Base-by-base conservation (phyloP, 148 eudicot species). In the Agrostemma githago region DNA sequence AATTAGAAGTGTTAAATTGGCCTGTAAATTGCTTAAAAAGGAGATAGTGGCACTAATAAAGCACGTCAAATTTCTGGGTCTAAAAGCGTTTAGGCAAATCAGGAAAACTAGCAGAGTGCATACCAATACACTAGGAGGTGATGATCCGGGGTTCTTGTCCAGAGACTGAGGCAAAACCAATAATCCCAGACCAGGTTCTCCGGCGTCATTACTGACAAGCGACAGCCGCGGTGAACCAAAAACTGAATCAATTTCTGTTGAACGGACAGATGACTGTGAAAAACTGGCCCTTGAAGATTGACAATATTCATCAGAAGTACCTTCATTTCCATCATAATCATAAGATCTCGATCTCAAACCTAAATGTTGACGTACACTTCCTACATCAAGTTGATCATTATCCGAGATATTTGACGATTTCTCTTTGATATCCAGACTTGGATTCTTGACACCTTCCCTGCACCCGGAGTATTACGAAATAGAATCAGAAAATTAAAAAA, bases 51-150 rank as follows among this genome's bases (percentile, higher is more conserved):
- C 39, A 14, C 7, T 60, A 60, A 60, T 60, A 63, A n/a, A 63
- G 42, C 5, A 65, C 5, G 37, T 62, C 19, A 12, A 34, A 34
- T 15, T 51, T 34, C 10, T 51, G 20, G 7, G 15, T 20, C 60
- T 53, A 14, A 54, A 21, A 70, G 16, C 15, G 14, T 34, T 10
- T 20, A 11, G 10, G 6, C 2, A 8, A 42, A 43, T 46, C 40
- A 48, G 34, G 72, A 57, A 51, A 20, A 8, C 12, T 26, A 40
- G 58, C 3, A 43, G 54, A 68, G 20, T 46, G 41, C 41, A 21
- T 84, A 90, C 96, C 80, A 84, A 66, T 42, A 77, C 77, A 77
- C 72, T 76, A 61, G 83, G 80, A 84, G 86, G 84, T 2, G 88
- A 84, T 4, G 63, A 72, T 19, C 37, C 72, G 46, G 40, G 76